These are phyloP conservation scores for Aspergillus calidoustus DNA, from an alignment of 2,329 filamentous ascomycete species.

Conservation along the genomic window DNA sequence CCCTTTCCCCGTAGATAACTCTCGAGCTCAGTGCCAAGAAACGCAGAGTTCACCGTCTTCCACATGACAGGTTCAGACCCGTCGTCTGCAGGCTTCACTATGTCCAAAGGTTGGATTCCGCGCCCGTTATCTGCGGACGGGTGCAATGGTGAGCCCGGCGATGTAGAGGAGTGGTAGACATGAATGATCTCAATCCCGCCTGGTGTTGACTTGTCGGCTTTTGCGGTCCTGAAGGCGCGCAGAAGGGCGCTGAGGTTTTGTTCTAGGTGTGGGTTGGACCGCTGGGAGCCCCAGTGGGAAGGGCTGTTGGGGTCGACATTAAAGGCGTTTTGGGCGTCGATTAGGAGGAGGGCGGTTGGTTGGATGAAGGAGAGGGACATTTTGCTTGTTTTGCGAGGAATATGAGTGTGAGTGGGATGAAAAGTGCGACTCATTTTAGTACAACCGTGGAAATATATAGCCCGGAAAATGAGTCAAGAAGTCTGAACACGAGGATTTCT, in stretches of 20 bases:
- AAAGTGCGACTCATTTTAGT: neutral
- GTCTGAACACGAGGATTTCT: no score
- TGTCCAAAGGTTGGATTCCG: slow-evolving; percentile 34
- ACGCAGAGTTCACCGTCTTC: slow-evolving; percentile 54
- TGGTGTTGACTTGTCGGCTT: slow-evolving; percentile 15
- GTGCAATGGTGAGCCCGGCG: slow-evolving; percentile 42
- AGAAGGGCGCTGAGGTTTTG: slow-evolving; percentile 48
- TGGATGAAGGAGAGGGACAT: slow-evolving; percentile 18
- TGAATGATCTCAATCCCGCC: slow-evolving; percentile 46
- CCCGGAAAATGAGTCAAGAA: neutral
- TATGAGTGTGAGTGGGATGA: neutral
- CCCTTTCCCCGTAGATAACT: slow-evolving; percentile 37
- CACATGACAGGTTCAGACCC: slow-evolving; percentile 45
- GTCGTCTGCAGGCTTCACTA: slow-evolving; percentile 35
- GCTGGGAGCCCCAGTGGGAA: slow-evolving; percentile 44
- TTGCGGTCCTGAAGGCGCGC: slow-evolving; percentile 36
- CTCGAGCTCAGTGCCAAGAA: slow-evolving; percentile 53
- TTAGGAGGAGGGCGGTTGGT: slow-evolving; percentile 51
- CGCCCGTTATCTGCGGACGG: slow-evolving; percentile 33
- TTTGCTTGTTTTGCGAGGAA: slow-evolving; percentile 15
- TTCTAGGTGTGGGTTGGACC: slow-evolving; percentile 53
- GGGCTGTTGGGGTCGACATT: slow-evolving; percentile 31
- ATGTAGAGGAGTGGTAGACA: slow-evolving; percentile 50
- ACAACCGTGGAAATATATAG: neutral
- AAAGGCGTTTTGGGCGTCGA: slow-evolving; percentile 55